Evolutionary conservation across 305 asterid species (phyloP), one percentile per base, ranked within the genome.

Genomic region (Plantago coronopus): DNA sequence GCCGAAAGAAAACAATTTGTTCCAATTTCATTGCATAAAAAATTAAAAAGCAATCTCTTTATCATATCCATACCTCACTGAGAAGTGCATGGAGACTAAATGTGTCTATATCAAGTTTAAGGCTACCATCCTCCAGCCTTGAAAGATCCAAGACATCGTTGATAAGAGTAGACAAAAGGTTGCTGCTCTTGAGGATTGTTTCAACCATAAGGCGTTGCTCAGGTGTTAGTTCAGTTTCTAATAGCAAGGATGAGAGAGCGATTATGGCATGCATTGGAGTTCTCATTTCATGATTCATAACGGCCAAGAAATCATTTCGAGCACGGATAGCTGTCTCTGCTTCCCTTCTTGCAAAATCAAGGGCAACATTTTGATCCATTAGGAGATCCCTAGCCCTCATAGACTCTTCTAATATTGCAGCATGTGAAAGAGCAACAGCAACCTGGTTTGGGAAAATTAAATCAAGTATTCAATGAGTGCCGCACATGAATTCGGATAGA

Each of bases 191-290:
- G 70, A 89, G 96, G 69, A 94, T 79, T 60, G 96, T 94, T 73
- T 94, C 99, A 47, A 94, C 95, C 99, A 94, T 94, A 54, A 94
- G 79, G 21, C 97, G 94, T 51, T 94, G 99, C 88, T 94, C 99
- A n/a, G 96, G 96, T 22, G 86, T 79, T 67, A 94, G 71, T 64
- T 85, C 88, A 10, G 95, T 87, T 72, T 94, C 97, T 77, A 83
- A 96, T 63, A 94, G 68, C 63, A 94, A 81, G 49, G 97, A 87
- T 8, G 96, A 90, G 59, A 94, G 94, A 48, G 96, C 95, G 57
- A 84, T 86, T 69, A 90, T 81, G 40, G 97, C 96, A 75, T 94
- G 99, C 95, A 94, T 89, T 10, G 99, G 97, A 54, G 97, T 94
- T 71, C 99, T 80, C 99, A 94, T 94, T 68, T 94, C 99, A 69